Evolutionary conservation across 2,329 filamentous ascomycete species (phyloP).

Genomic region (Claviceps africana): DNA sequence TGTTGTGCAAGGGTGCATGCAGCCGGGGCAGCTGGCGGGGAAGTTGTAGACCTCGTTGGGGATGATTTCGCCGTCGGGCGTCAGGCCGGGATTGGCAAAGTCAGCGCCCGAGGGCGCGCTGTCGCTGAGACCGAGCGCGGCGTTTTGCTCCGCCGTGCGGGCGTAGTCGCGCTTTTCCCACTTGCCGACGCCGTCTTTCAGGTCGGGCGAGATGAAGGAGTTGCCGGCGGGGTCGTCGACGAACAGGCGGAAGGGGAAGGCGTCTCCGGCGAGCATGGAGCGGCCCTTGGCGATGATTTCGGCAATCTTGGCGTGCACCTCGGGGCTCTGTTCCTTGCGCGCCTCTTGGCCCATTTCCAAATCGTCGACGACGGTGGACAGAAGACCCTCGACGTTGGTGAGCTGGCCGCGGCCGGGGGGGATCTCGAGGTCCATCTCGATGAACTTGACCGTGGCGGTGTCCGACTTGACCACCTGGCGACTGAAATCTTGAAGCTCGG

Average conservation of each 20-base stretch:
- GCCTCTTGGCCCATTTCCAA: conserved; percentile 70
- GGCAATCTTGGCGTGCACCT: conserved; percentile 64
- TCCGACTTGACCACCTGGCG: conserved; percentile 90
- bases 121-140: conserved; percentile 61
- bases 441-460: conserved; percentile 69
- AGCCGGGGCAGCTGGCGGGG: conserved; percentile 82
- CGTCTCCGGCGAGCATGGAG: conserved; percentile 62
- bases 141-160: conserved; percentile 76
- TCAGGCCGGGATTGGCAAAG: conserved; percentile 35
- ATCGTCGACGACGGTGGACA: conserved; percentile 66
- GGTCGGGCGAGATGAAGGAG: conserved; percentile 86
- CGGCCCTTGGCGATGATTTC: conserved; percentile 60
- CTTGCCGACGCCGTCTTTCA: conserved; percentile 68
- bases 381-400: conserved; percentile 82
- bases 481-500: conserved; percentile 58
- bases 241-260: conserved; percentile 76
- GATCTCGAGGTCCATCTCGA: conserved; percentile 87
- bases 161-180: conserved; percentile 77
- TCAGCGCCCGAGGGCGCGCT: conserved; percentile 40
- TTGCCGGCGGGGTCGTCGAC: conserved; percentile 90
- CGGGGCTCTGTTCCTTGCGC: conserved; percentile 63
- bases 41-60: conserved; percentile 90
- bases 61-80: conserved; percentile 61
- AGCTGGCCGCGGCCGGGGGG: conserved; percentile 82
- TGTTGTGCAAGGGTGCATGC: conserved; percentile 70